Evolutionary conservation across 805 yeast species (phyloP).

Genomic region (Priceomyces haplophilus): DNA sequence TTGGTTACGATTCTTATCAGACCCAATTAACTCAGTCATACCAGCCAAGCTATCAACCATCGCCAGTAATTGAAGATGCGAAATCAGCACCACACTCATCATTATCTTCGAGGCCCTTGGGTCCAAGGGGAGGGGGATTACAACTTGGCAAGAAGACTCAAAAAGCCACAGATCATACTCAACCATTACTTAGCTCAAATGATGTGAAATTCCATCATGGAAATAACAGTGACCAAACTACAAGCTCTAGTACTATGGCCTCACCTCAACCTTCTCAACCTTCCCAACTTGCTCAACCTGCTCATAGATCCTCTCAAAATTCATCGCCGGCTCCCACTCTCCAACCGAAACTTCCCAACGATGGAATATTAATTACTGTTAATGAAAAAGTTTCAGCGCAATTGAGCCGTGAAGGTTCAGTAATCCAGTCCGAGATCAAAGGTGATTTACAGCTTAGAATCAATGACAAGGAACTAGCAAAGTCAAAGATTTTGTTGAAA

Average conservation of each 20-base stretch:
- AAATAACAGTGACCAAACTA: conserved; percentile 15
- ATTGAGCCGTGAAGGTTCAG: conserved; percentile 78
- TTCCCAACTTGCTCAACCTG: no score
- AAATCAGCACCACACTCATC: conserved; percentile 8
- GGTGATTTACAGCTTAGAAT: conserved; percentile 90
- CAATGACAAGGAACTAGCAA: conserved; percentile 68
- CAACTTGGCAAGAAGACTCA: conserved; percentile 64
- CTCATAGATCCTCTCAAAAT: conserved; percentile 16
- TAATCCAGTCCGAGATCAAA: conserved; percentile 68
- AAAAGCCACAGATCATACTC: conserved; percentile 26
- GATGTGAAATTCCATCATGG: conserved; percentile 35
- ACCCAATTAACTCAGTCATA: conserved; percentile 17
- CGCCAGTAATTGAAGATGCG: conserved; percentile 20
- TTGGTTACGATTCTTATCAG: conserved; percentile 20
- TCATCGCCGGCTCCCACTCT: conserved; percentile 24
- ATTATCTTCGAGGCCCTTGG: conserved; percentile 12
- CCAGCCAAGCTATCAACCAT: conserved; percentile 30
- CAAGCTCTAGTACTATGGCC: background rate
- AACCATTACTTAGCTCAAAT: conserved; percentile 27
- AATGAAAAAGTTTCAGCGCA: conserved; percentile 77
- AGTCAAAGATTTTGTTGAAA: conserved; percentile 58
- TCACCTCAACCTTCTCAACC: conserved; percentile 9
- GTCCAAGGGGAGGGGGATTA: conserved; percentile 57
- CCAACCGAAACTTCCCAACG: conserved; percentile 43
- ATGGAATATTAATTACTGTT: conserved; percentile 75